Evolutionary conservation across 2,329 filamentous ascomycete genomes (phyloP).

Genomic region (Fusarium vanettenii): DNA sequence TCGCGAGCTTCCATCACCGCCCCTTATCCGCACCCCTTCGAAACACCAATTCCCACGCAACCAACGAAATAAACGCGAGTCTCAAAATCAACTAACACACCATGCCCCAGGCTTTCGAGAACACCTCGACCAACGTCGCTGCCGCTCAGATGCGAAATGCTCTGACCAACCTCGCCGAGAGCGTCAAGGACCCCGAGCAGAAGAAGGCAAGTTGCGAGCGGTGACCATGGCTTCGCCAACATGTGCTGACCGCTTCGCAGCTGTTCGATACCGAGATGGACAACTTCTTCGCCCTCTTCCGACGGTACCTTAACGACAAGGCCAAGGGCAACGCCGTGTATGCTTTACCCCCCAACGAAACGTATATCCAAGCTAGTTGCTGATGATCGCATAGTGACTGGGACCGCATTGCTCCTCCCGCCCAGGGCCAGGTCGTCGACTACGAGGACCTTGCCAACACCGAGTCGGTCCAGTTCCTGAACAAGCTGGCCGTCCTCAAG

Average conservation of each 20-base stretch:
- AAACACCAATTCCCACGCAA: background rate
- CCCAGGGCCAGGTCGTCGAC: conserved; percentile 92
- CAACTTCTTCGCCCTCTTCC: conserved; percentile 99
- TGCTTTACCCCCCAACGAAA: conserved; percentile 46
- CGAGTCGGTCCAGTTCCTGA: conserved; percentile 92
- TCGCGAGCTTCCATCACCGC: background rate
- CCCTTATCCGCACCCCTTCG: background rate
- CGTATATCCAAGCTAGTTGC: conserved; percentile 5
- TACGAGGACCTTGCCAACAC: conserved; percentile 91
- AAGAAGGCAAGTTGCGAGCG: conserved; percentile 76
- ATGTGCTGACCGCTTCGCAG: conserved; percentile 54
- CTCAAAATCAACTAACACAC: conserved; percentile 40
- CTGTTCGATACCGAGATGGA: conserved; percentile 99
- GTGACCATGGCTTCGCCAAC: background rate
- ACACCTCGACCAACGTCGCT: conserved; percentile 97
- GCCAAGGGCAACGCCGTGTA: conserved; percentile 94
- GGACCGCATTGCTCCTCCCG: conserved; percentile 95
- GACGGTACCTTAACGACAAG: conserved; percentile 98
- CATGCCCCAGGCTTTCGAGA: conserved; percentile 87
- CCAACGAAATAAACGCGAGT: background rate
- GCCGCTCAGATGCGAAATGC: conserved; percentile 99
- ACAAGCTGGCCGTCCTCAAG: conserved; percentile 98
- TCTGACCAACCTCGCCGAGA: conserved; percentile 91
- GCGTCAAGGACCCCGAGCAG: conserved; percentile 82
- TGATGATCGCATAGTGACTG: conserved; percentile 75